phyloP scores from a whole-genome alignment of 192 early-diverging fungal genomes.

The Spinellus fusiger region DNA sequence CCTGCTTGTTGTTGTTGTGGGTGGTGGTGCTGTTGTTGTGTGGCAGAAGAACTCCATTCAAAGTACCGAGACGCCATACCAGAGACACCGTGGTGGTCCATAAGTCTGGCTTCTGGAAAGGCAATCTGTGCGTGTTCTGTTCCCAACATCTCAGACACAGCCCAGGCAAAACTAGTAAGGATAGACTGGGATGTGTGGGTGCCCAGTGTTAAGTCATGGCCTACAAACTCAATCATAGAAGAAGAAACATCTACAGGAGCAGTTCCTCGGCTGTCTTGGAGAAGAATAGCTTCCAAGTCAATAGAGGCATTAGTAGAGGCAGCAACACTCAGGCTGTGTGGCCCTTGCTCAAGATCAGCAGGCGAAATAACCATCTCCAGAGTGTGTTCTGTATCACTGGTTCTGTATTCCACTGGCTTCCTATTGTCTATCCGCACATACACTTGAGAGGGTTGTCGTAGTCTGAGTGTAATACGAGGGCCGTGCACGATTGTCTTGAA shows the following conservation, averaged over 20 bases:
- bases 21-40: too few species aligned
- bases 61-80: constrained; percentile 28
- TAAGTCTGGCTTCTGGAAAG: constrained; percentile 18
- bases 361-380: background rate
- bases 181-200: constrained; percentile 7
- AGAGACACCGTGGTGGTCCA: constrained; percentile 4
- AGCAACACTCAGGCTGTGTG: constrained; percentile 1
- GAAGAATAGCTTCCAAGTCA: background rate
- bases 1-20: background rate
- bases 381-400: too few species aligned
- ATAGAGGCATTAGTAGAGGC: background rate
- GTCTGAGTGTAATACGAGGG: background rate
- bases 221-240: constrained; percentile 18
- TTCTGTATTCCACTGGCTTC: background rate
- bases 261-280: background rate
- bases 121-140: constrained; percentile 20
- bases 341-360: constrained; percentile 6
- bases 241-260: background rate
- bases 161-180: constrained; percentile 23
- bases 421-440: constrained; percentile 6
- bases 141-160: constrained; percentile 6
- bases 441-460: constrained; percentile 1
- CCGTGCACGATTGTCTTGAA: constrained; percentile 10
- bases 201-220: constrained; percentile 13
- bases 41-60: background rate